Evolutionary conservation across 257 asterid genomes (phyloP), one percentile per base, ranked within the genome.

Genomic region (Solanum peruvianum): DNA sequence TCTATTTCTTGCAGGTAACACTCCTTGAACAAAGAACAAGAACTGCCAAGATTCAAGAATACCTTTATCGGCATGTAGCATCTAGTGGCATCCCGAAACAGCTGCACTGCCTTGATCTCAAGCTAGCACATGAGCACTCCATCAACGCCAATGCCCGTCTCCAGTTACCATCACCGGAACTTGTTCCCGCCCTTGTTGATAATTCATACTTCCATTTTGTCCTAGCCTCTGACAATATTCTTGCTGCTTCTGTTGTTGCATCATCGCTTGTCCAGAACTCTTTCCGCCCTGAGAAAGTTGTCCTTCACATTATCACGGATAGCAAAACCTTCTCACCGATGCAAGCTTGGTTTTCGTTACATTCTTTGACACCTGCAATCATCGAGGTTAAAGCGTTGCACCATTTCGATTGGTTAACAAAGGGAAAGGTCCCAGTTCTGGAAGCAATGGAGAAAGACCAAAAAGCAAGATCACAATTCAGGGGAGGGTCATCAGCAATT

Each of bases 381-480:
- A 89, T 94, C 4, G 99, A 97, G 91, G 99, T 97, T 23, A 97
- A 97, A 90, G 96, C 93, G 11, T 85, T 96, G 93, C 97, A 94
- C 89, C 99, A 97, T 64, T 97, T 97, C 77, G 99, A 97, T 84
- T 97, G 99, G 99, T 93, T 97, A 41, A 86, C 98, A 11, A 95
- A 93, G 94, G 98, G 99, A 85, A 97, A 92, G 87, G 95, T 97
- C 84, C 98, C 99, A 0, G 98, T 97, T 23, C 89, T 95, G 88
- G 99, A 97, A 89, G 99, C 98, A 80, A 97, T 95, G 99, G 99
- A 97, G 89, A 97, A 97, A 87, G 99, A 97, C 85, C 98, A 95
- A 86, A 92, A 90, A 83, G 95, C 95, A 75, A 88, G 98, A 8
- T 91, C 99, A n/a, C 93, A 90, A 80, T 97, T 92, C 82, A 92